A percentile compares a stretch with the other conserved stretches of the same genome.
Evolutionary conservation across 2,329 filamentous ascomycete species (phyloP).

Genomic region (Sporothrix euskadiensis): DNA sequence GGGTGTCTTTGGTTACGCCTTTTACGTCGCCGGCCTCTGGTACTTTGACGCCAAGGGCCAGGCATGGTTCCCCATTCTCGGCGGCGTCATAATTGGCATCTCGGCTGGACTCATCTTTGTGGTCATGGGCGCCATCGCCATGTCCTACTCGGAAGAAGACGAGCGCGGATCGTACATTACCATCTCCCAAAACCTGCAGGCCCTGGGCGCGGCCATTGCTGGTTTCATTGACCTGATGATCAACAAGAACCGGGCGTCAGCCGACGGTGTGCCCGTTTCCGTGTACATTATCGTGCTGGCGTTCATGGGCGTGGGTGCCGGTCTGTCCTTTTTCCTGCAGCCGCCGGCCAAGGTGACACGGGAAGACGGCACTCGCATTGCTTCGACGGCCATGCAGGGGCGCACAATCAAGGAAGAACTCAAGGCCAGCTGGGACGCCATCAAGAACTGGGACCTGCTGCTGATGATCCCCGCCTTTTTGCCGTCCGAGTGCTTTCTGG

Average conservation of each 20-base stretch:
- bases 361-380: not conserved
- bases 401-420: conserved; percentile 33
- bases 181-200: conserved; percentile 38
- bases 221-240: conserved; percentile 39
- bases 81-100: conserved; percentile 13
- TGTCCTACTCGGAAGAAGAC: conserved; percentile 40
- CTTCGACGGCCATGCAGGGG: not conserved
- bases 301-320: conserved; percentile 33
- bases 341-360: not conserved
- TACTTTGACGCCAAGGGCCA: conserved; percentile 22
- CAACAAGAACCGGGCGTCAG: conserved; percentile 28
- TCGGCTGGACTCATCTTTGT: conserved; percentile 17
- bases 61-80: conserved; percentile 14
- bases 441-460: conserved; percentile 31
- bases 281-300: conserved; percentile 37
- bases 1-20: not conserved
- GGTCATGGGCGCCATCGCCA: conserved; percentile 33
- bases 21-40: conserved; percentile 18
- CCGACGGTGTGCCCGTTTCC: conserved; percentile 32
- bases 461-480: conserved; percentile 37
- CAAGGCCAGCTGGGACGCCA: conserved; percentile 37
- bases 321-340: conserved; percentile 27
- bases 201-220: conserved; percentile 37
- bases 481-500: conserved; percentile 38
- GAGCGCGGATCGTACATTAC: conserved; percentile 39